Evolutionary conservation across 2,329 filamentous ascomycete genomes (phyloP).

Genomic region (Myriosclerotinia scirpicola): DNA sequence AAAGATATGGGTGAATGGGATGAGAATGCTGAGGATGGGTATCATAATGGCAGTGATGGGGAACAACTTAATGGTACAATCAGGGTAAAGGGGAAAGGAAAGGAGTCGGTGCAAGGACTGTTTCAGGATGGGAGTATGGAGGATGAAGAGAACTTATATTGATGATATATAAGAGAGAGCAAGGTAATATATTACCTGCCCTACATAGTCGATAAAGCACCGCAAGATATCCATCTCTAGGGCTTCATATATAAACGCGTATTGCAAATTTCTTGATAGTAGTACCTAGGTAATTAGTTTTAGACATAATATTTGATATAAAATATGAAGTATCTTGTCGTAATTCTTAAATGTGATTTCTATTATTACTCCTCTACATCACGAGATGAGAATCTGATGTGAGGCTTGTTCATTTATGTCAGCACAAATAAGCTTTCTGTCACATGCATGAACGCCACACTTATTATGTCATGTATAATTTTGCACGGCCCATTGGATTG

Average conservation of each 20-base stretch:
- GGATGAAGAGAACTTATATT: slow-evolving; percentile 44
- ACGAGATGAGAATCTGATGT: neutral
- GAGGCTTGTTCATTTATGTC: neutral
- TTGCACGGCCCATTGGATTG: too few species aligned
- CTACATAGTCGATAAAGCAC: neutral
- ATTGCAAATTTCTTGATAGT: neutral
- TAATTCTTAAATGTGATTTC: neutral
- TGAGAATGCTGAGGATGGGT: slow-evolving; percentile 38
- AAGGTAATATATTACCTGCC: neutral
- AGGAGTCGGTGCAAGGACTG: slow-evolving; percentile 45
- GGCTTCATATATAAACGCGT: neutral
- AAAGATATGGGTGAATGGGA: slow-evolving; percentile 43
- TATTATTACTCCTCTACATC: neutral
- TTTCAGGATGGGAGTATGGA: slow-evolving; percentile 33
- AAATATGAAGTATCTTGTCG: neutral
- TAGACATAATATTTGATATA: neutral
- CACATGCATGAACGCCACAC: slow-evolving; percentile 3
- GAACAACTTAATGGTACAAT: slow-evolving; percentile 18
- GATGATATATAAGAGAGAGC: slow-evolving; percentile 24
- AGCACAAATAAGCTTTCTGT: slow-evolving; percentile 6
- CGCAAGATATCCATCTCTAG: neutral
- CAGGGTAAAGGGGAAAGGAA: slow-evolving; percentile 45
- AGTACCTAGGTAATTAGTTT: too few species aligned
- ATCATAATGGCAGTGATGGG: slow-evolving; percentile 26
- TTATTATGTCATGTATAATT: too few species aligned